These are phyloP conservation scores for Myxozyma kluyveri DNA, from an alignment of 805 yeast species.

Conservation along the genomic window DNA sequence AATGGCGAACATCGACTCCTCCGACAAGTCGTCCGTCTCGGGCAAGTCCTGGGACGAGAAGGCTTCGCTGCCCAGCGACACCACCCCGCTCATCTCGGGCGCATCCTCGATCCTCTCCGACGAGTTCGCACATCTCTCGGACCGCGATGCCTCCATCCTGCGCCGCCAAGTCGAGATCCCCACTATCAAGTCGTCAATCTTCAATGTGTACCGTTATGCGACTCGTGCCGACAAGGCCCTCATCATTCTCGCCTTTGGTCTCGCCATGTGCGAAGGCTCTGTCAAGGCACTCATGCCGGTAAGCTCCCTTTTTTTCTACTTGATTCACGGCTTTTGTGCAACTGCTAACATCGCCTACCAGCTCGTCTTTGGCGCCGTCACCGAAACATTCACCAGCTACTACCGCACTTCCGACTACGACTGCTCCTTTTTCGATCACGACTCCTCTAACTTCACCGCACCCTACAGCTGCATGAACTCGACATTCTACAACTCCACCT, in stretches of 20 bases:
- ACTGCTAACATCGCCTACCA: background rate
- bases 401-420: constrained; percentile 1
- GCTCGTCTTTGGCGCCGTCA: constrained; percentile 41
- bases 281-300: constrained; percentile 37
- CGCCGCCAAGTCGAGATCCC: constrained; percentile 36
- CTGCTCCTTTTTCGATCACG: background rate
- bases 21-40: too few relatives aligned
- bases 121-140: constrained; percentile 33
- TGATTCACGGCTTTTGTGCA: too few relatives aligned
- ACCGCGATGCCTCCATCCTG: constrained; percentile 37
- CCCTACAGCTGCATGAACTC: constrained; percentile 5
- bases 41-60: background rate
- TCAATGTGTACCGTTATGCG: constrained; percentile 38
- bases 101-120: constrained; percentile 4
- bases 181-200: constrained; percentile 31
- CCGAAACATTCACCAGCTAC: constrained; percentile 40
- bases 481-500: constrained; percentile 5
- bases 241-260: constrained; percentile 35
- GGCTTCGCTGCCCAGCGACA: background rate
- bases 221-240: constrained; percentile 22
- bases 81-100: background rate
- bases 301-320: background rate
- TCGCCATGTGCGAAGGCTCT: constrained; percentile 41
- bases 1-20: too few relatives aligned
- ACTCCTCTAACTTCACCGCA: background rate